Base-by-base conservation (phyloP, 2,329 filamentous ascomycete genomes). In the Delphinella strobiligena region DNA sequence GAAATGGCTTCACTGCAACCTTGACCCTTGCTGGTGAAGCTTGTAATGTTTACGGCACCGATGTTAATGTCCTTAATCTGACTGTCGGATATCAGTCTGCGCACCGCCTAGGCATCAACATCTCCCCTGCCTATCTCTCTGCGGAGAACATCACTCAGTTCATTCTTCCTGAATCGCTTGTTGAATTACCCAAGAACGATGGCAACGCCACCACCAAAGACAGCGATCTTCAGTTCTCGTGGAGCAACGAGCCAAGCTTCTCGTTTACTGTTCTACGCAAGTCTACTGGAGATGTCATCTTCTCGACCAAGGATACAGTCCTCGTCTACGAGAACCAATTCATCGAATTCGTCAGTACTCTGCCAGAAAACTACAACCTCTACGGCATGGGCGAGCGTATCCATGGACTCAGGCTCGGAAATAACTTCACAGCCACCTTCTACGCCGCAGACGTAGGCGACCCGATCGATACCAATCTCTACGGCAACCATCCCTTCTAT, bases 301-400 rank as follows among this genome's bases (percentile, higher is more conserved):
- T 86, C 54, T 71, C 73, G 9, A 86, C 81, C 0, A 60, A 66
- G 14, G 77, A 75, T 4, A 74, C 66, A 2, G 69, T 74, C 9
- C 59, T 88, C 11, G 74, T 88, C 0, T 88, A 75, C 50, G 80
- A 86, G 52, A 72, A 87, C 48, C 82, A 88, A 50, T 88, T 85
- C 56, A 72, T 87, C 31, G 82, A 87, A 50, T 80, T 88, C 47
- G 69, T 69, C 4, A 79, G 77, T 14, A 54, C 67, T 18, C 56
- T 86, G 11, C 81, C 81, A 0, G 68, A 80, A 43, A 71, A 81
- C 36, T 86, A 86, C 59, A 86, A 87, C 47, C 55, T 86, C 0
- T 85, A 86, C 45, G 82, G 82, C 1, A 63, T 88, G 19, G 81
- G 80, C 12, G 82, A 88, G 60, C 72, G 74, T 1, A 82, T 88